Evolutionary conservation across 441 rosid genomes (phyloP).

Genomic region (Macaranga tanarius): DNA sequence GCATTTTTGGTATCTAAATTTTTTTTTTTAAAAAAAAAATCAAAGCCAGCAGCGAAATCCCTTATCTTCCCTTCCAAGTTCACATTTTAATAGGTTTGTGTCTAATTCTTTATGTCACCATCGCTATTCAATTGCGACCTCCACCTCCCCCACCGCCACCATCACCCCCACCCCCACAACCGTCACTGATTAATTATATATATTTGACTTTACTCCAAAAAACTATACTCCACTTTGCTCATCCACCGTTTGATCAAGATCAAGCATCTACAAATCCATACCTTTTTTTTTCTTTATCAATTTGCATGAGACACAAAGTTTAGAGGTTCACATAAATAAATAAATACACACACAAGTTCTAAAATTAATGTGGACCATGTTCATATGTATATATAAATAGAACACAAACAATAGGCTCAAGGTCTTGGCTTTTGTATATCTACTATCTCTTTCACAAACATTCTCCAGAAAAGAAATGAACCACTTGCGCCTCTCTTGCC

Average conservation of each 20-base stretch:
- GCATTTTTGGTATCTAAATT: constrained; percentile 7
- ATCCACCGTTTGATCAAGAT: neutral
- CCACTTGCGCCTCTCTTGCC: constrained; percentile 26
- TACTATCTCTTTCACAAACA: constrained; percentile 12
- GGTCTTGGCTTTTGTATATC: constrained; percentile 12
- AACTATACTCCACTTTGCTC: neutral
- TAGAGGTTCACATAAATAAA: neutral
- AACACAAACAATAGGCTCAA: neutral
- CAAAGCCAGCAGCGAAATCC: constrained; percentile 9
- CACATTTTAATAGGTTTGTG: constrained; percentile 9
- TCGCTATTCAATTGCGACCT: constrained; percentile 19
- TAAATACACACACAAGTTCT: neutral
- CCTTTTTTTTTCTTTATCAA: neutral
- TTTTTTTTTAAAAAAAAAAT: neutral
- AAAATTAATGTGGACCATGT: neutral
- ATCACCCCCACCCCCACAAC: neutral
- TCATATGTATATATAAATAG: neutral
- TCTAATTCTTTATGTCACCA: neutral
- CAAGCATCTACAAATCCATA: neutral
- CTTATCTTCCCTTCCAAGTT: constrained; percentile 26
- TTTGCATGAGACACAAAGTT: neutral
- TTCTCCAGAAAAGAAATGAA: constrained; percentile 34
- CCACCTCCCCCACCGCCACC: constrained; percentile 13
- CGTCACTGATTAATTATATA: neutral
- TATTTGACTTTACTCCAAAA: neutral